Conservation (phyloP, 2,329 filamentous ascomycete species). For the Pseudopithomyces maydicus region DNA sequence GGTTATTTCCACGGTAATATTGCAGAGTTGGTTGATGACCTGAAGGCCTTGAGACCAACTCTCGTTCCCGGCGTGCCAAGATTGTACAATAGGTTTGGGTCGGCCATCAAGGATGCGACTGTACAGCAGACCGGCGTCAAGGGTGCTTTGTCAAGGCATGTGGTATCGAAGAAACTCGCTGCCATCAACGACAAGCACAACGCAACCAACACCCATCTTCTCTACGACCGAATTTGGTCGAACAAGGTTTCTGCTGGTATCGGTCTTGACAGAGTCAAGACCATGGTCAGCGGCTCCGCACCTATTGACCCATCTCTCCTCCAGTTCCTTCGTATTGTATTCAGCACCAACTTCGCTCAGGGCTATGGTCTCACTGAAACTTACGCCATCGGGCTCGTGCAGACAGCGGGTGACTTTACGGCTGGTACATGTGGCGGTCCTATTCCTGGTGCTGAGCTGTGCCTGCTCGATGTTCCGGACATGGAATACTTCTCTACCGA, state of each 20-base stretch:
- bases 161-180: constrained; percentile 79
- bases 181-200: constrained; percentile 73
- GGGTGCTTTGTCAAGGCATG: constrained; percentile 78
- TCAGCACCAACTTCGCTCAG: constrained; percentile 79
- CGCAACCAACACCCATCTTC: constrained; percentile 76
- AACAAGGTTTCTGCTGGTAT: constrained; percentile 84
- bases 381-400: constrained; percentile 76
- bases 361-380: constrained; percentile 95
- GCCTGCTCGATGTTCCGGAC: constrained; percentile 85
- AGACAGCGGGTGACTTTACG: constrained; percentile 72
- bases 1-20: constrained; percentile 97
- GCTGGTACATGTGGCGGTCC: constrained; percentile 82
- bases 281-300: constrained; percentile 86
- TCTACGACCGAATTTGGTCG: constrained; percentile 89
- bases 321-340: constrained; percentile 83
- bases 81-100: constrained; percentile 88
- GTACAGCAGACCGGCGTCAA: constrained; percentile 78
- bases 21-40: constrained; percentile 81
- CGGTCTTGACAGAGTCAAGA: constrained; percentile 73
- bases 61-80: constrained; percentile 87
- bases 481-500: constrained; percentile 91
- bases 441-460: constrained; percentile 71
- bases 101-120: constrained; percentile 78
- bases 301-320: constrained; percentile 89
- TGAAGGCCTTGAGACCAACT: constrained; percentile 85